Evolutionary conservation across 2,329 filamentous ascomycete species (phyloP).

Genomic region (Ophiostoma australiae): DNA sequence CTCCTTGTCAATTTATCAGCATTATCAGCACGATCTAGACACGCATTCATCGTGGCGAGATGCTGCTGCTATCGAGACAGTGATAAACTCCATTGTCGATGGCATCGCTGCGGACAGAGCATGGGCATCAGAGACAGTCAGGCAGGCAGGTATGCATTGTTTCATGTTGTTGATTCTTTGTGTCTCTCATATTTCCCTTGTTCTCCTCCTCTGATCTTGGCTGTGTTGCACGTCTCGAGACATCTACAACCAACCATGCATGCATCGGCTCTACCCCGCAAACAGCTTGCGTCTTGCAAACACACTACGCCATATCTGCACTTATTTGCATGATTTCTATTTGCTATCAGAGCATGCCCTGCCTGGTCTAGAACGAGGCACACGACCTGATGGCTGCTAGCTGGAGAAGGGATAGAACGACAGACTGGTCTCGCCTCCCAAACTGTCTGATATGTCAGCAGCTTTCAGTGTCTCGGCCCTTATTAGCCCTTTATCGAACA

Average conservation of each 20-base stretch:
- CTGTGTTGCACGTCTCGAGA: neutral
- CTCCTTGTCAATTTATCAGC: neutral
- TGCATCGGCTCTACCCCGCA: conserved; percentile 2
- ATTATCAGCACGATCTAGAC: conserved; percentile 2
- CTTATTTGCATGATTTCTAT: neutral
- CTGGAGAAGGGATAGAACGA: neutral
- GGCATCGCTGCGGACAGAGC: neutral
- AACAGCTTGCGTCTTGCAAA: neutral
- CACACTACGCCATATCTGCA: neutral
- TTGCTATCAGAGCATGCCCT: neutral
- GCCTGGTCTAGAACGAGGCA: neutral
- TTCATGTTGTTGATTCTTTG: neutral
- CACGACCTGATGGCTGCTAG: neutral
- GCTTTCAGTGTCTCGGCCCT: neutral
- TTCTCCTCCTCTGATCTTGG: neutral
- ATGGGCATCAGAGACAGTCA: neutral
- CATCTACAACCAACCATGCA: neutral
- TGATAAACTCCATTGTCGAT: neutral
- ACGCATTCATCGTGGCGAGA: neutral
- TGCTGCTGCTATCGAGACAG: neutral
- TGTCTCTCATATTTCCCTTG: too few species aligned
- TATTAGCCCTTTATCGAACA: neutral
- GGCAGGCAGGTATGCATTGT: neutral
- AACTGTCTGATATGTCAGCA: neutral
- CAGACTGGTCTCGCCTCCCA: neutral